A percentile compares a stretch with the other conserved stretches of the same genome.
Conservation (phyloP, 192 early-diverging fungal genomes). For the Dissophora ornata region DNA sequence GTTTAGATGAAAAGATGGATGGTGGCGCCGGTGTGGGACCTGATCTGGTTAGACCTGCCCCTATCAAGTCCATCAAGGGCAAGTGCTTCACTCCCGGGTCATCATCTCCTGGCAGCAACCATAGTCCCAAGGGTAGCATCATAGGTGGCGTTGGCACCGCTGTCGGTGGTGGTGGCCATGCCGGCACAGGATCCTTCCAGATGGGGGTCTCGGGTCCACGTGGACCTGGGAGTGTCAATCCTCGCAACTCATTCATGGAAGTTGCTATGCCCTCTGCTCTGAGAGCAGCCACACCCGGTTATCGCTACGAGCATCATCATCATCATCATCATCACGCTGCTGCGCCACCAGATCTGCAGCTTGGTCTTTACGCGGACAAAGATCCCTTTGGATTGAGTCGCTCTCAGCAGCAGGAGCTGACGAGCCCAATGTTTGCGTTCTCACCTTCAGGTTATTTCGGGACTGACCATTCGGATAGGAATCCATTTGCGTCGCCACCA, state of each 20-base stretch:
- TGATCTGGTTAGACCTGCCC: background rate
- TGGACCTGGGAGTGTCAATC: conserved; percentile 1
- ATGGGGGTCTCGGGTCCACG: conserved; percentile 12
- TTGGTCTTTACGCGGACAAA: background rate
- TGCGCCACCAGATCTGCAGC: conserved; percentile 11
- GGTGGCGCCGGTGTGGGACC: background rate
- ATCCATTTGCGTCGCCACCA: conserved; percentile 33
- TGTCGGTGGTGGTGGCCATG: conserved; percentile 21
- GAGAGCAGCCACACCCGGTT: conserved; percentile 2
- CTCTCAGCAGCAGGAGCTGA: background rate
- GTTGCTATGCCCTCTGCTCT: conserved; percentile 8
- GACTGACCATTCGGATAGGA: background rate
- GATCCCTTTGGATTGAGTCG: background rate
- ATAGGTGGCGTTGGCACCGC: conserved; percentile 28
- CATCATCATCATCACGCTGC: background rate
- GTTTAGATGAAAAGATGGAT: conserved; percentile 24
- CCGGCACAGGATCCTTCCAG: conserved; percentile 19
- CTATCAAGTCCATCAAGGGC: background rate
- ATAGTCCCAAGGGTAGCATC: conserved; percentile 17
- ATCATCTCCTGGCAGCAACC: background rate
- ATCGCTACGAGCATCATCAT: conserved; percentile 12
- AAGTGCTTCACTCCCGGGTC: background rate
- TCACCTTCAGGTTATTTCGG: conserved; percentile 26
- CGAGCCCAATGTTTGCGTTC: conserved; percentile 17
- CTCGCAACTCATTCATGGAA: conserved; percentile 17